phyloP scores from a whole-genome alignment of 768 basidiomycete species.

The Cubamyces lactineus region DNA sequence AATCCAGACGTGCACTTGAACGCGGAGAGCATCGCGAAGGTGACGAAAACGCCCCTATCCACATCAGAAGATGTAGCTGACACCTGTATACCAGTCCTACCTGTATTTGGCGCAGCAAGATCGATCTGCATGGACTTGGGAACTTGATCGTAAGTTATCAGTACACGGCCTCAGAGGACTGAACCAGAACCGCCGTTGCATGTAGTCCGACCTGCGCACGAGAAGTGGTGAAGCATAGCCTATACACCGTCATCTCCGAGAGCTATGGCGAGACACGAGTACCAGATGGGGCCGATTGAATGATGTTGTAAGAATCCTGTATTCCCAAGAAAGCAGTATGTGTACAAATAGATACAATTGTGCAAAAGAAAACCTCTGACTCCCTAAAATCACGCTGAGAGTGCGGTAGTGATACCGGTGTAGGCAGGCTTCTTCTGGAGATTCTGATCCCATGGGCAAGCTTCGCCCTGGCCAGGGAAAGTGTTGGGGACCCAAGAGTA shows the following conservation, averaged over 20 bases:
- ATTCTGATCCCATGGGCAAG: constrained; percentile 35
- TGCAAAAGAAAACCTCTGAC: neutral
- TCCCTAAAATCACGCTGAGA: constrained; percentile 2
- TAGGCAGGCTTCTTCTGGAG: constrained; percentile 34
- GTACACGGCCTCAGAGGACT: neutral
- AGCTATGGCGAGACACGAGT: no score
- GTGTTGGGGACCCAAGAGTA: constrained; percentile 42
- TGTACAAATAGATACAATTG: constrained; percentile 2
- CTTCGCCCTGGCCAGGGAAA: constrained; percentile 40
- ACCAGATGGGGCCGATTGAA: no score
- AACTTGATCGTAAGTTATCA: constrained; percentile 64
- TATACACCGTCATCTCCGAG: no score
- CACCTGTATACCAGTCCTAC: constrained; percentile 52
- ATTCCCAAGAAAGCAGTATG: no score
- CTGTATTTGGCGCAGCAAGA: constrained; percentile 67
- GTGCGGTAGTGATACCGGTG: constrained; percentile 31
- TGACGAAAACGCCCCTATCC: constrained; percentile 32
- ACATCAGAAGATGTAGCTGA: neutral
- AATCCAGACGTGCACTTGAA: constrained; percentile 52
- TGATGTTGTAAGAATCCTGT: no score
- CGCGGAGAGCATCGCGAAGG: constrained; percentile 74
- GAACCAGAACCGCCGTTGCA: neutral
- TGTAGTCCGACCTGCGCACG: constrained; percentile 53
- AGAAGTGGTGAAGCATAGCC: constrained; percentile 46
- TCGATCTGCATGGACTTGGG: constrained; percentile 75